Conservation (phyloP, 805 yeast genomes). For the Ogataea siamensis region DNA sequence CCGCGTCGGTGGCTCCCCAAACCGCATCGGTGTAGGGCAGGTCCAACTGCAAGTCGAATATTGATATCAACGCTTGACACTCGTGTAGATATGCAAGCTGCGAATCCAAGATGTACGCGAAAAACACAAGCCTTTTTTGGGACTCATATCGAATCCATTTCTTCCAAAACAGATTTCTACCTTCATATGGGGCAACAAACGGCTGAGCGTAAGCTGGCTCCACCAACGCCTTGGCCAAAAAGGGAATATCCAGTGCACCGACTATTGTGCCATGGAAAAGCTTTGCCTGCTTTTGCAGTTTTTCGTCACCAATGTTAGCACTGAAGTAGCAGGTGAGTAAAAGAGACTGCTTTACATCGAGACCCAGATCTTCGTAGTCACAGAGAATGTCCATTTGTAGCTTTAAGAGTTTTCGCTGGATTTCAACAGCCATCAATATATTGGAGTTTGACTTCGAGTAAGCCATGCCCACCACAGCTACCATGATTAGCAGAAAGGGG, state of each 20-base stretch:
- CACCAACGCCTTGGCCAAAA: constrained; percentile 20
- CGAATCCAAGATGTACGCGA: constrained; percentile 42
- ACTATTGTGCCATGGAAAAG: constrained; percentile 14
- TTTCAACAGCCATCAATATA: constrained; percentile 17
- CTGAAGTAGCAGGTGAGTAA: constrained; percentile 27
- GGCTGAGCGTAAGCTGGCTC: constrained; percentile 17
- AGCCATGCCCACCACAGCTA: constrained; percentile 25
- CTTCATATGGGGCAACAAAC: background rate
- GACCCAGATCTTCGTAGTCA: constrained; percentile 16
- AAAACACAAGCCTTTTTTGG: constrained; percentile 41
- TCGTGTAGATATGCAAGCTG: constrained; percentile 38
- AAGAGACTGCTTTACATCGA: constrained; percentile 27
- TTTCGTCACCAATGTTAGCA: constrained; percentile 26
- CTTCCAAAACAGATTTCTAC: constrained; percentile 35
- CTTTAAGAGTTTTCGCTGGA: constrained; percentile 24
- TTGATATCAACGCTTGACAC: constrained; percentile 35
- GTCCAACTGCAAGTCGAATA: constrained; percentile 44
- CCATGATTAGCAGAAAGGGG: constrained; percentile 21
- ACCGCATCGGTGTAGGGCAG: constrained; percentile 45
- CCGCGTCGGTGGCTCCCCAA: constrained; percentile 37
- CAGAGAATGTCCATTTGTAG: constrained; percentile 18
- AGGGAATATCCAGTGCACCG: constrained; percentile 26
- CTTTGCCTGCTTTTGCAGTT: constrained; percentile 13
- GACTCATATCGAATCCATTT: constrained; percentile 48
- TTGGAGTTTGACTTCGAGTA: constrained; percentile 13